Evolutionary conservation across 495 filamentous ascomycete genomes (phyloP), one percentile per base, ranked within the genome.

Genomic region (Penicillium roqueforti): DNA sequence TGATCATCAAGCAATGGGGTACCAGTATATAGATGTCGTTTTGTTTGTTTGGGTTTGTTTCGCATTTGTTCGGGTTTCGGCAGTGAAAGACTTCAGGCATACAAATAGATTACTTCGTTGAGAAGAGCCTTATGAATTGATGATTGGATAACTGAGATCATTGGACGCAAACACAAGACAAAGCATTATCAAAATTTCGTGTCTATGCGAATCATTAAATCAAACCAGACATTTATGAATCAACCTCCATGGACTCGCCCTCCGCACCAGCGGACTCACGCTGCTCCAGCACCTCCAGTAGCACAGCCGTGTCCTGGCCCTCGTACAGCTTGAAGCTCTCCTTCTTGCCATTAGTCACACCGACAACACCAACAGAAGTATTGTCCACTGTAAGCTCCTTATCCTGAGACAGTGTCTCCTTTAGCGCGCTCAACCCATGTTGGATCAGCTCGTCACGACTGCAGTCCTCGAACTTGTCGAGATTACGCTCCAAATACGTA

Each of bases 371-470:
- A 37, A 97, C 81, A 58, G 89, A 96, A 45, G 91, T 93, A 73
- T 98, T 97, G 61, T 96, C 93, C 36, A 96, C 82, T 49, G 91
- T 97, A 68, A 97, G 76, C 82, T 96, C 92, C 76, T 95, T 95
- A 71, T 97, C 93, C 82, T 97, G 92, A 55, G 87, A 86, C 67
- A 97, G 76, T 50, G 87, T 95, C 80, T 97, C 93, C 83, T 95
- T 96, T 66, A 98, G 76, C 48, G 93, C 93, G 67, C 79, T 81
- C 68, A 98, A 73, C 25, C 92, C 95, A 77, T 98, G 95, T 63
- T 79, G 83, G 58, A 97, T 82, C 61, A 98, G 77, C 75, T 96
- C 89, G 63, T 97, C 92, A 53, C 87, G 81, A 40, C 72, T 77
- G 57, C 82, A 81, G 49, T 79, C 79, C 57, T 77, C 73, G 70